Evolutionary conservation across 805 yeast species (phyloP).

Genomic region (Candida alai): DNA sequence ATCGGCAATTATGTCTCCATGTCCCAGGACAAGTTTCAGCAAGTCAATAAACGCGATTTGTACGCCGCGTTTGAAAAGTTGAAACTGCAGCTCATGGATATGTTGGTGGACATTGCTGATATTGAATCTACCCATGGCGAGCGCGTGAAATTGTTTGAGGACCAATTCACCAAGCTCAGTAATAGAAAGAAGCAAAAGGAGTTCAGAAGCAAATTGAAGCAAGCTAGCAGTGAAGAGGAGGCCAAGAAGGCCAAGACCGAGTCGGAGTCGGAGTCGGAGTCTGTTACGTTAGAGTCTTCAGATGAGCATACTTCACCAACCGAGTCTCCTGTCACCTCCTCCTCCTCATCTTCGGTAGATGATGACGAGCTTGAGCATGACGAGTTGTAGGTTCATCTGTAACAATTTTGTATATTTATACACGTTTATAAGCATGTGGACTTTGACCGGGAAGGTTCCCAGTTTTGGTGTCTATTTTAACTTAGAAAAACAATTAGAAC

Average conservation of each 20-base stretch:
- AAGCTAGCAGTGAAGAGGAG: conserved; percentile 11
- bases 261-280: neutral
- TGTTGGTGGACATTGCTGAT: conserved; percentile 26
- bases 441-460: too few relatives aligned
- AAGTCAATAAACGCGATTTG: conserved; percentile 20
- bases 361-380: conserved; percentile 3
- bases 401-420: too few relatives aligned
- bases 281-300: neutral
- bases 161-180: conserved; percentile 24
- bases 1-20: conserved; percentile 22
- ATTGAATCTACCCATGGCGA: conserved; percentile 28
- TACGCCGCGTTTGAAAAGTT: conserved; percentile 24
- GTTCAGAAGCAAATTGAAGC: conserved; percentile 28
- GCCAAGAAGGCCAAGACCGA: conserved; percentile 7
- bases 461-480: too few relatives aligned
- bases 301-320: neutral
- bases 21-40: conserved; percentile 17
- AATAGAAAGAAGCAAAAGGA: conserved; percentile 32
- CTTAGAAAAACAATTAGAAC: too few relatives aligned
- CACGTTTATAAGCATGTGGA: too few relatives aligned
- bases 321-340: too few relatives aligned
- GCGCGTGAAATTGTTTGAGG: conserved; percentile 23
- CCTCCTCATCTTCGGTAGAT: too few relatives aligned
- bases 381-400: too few relatives aligned
- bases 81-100: conserved; percentile 21